Evolutionary conservation across 495 filamentous ascomycete species (phyloP), one percentile per base, ranked within the genome.

Genomic region (Hyaloscypha finlandica): DNA sequence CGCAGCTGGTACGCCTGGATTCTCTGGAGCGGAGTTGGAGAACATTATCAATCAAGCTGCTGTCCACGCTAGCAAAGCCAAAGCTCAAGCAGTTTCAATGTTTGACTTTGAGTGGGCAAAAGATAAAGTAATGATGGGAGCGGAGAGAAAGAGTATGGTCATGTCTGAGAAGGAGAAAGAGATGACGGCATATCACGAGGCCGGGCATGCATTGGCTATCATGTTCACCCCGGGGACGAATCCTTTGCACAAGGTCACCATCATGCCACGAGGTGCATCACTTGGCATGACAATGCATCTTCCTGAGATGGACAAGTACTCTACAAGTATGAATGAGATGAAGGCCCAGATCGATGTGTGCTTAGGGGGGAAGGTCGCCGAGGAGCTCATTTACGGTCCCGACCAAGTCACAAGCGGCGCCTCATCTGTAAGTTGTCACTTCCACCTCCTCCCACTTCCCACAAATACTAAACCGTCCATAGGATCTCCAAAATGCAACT

Each of bases 121-220:
- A 77, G 95, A 99, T 81, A 96, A 94, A 79, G 92, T 99, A 64
- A 89, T 98, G 81, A 96, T 99, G 92, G 95, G 95, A 56, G 92
- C 94, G 35, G 95, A 98, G 81, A 86, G 89, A 75, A 88, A 86
- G 71, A 94, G 88, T 73, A 90, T 92, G 75, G 87, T 97, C 66
- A 96, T 98, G 66, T 90, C 90, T 55, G 85, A 92, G 61, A 90
- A 94, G 78, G 86, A 89, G 74, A 86, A 86, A 72, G 94, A 98
- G 76, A 88, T 93, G 83, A 99, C 95, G 42, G 95, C 95, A 2
- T 99, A 99, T 71, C 95, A 99, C 78, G 95, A 99, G 77, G 95
- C 93, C 65, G 95, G 95, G 2, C 95, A 99, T 77, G 93, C 96
- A 4, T 85, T 99, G 6, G 92, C 97, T 71, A 88, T 86, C 30